phyloP scores from a whole-genome alignment of 192 early-diverging fungal species.

The Coemansia sp. region DNA sequence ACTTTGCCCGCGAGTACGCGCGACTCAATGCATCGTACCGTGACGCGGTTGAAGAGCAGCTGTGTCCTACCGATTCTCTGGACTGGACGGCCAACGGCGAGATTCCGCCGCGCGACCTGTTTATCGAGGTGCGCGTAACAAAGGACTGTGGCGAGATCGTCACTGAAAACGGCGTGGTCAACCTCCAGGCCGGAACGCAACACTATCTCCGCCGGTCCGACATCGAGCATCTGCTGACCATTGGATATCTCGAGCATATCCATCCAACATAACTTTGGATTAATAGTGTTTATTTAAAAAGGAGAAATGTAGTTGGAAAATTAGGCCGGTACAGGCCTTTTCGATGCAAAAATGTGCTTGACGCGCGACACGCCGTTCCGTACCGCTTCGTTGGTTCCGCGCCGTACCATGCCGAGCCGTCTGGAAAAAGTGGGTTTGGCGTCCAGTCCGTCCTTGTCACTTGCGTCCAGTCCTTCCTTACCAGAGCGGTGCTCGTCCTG shows the following conservation, averaged over 20 bases:
- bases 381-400: slow-evolving; percentile 41
- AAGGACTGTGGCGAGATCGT: slow-evolving; percentile 88
- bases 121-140: slow-evolving; percentile 87
- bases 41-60: slow-evolving; percentile 47
- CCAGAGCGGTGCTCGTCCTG: neutral
- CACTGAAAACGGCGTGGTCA: slow-evolving; percentile 80
- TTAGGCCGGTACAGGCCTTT: slow-evolving; percentile 22
- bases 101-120: slow-evolving; percentile 85
- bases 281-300: neutral
- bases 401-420: slow-evolving; percentile 28
- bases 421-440: slow-evolving; percentile 16
- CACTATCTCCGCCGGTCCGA: slow-evolving; percentile 84
- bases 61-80: slow-evolving; percentile 55
- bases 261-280: neutral
- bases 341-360: slow-evolving; percentile 44
- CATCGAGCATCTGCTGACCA: slow-evolving; percentile 83
- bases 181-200: slow-evolving; percentile 77
- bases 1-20: slow-evolving; percentile 60
- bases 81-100: slow-evolving; percentile 76
- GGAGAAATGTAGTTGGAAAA: neutral
- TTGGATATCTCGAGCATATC: slow-evolving; percentile 82
- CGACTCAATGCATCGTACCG: slow-evolving; percentile 65
- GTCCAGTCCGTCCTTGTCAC: slow-evolving; percentile 19
- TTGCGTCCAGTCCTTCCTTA: slow-evolving; percentile 11
- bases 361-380: slow-evolving; percentile 49